These are phyloP conservation scores for Blastocystis hominis DNA, from an alignment of 352 stramenopile species.

Conservation along the genomic window DNA sequence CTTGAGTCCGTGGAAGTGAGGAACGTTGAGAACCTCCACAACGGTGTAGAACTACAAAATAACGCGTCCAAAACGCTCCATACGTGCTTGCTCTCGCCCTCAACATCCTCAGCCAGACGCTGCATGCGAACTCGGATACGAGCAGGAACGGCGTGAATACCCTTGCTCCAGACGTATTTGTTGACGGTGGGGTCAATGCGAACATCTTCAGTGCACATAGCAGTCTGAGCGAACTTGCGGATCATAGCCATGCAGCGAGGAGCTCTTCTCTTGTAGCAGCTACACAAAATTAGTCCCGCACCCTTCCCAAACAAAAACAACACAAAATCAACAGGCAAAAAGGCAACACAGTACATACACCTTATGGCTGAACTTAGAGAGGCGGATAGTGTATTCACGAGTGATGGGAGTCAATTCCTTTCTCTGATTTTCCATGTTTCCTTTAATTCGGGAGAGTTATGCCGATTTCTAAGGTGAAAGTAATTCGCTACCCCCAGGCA, in stretches of 20 bases:
- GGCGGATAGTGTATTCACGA: slow-evolving; percentile 95
- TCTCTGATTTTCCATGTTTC: slow-evolving; percentile 46
- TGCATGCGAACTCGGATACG: slow-evolving; percentile 90
- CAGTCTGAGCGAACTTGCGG: slow-evolving; percentile 88
- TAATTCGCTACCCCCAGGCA: not conserved
- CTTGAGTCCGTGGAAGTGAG: slow-evolving; percentile 58
- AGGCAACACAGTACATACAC: slow-evolving; percentile 64
- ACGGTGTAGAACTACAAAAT: slow-evolving; percentile 57
- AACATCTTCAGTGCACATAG: slow-evolving; percentile 92
- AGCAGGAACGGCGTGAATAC: slow-evolving; percentile 91
- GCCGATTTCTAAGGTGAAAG: slow-evolving; percentile 31
- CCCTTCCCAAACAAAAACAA: slow-evolving; percentile 59
- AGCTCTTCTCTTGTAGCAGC: slow-evolving; percentile 92
- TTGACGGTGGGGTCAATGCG: slow-evolving; percentile 87
- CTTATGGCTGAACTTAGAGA: slow-evolving; percentile 89
- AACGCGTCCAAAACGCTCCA: not conserved
- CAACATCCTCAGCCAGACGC: slow-evolving; percentile 95
- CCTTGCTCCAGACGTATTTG: slow-evolving; percentile 92
- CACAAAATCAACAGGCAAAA: slow-evolving; percentile 57
- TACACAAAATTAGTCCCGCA: slow-evolving; percentile 61
- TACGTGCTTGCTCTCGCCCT: slow-evolving; percentile 90
- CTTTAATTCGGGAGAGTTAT: slow-evolving; percentile 34
- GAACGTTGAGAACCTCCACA: slow-evolving; percentile 46
- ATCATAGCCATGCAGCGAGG: slow-evolving; percentile 90
- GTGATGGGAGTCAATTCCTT: slow-evolving; percentile 69